These are phyloP conservation scores for Lasiodiplodia citricola DNA, from an alignment of 2,329 filamentous ascomycete species.

Conservation along the genomic window DNA sequence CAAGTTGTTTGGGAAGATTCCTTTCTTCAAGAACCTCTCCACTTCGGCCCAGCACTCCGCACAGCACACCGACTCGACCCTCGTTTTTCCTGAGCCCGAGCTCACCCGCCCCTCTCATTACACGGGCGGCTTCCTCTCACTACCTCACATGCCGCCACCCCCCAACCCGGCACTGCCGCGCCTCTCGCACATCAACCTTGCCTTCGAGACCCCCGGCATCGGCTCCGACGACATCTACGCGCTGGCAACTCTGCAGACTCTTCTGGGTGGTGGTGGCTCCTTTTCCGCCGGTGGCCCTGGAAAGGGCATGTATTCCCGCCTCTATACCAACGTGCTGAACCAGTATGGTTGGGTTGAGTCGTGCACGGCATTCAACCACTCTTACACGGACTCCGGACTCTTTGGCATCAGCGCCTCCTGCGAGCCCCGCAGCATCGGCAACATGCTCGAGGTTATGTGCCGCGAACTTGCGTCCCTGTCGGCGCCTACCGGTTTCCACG, in stretches of 20 bases:
- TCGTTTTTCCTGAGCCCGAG: conserved; percentile 54
- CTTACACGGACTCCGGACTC: conserved; percentile 92
- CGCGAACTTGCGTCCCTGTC: conserved; percentile 82
- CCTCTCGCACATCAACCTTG: conserved; percentile 92
- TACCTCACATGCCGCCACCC: conserved; percentile 80
- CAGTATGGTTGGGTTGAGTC: conserved; percentile 97
- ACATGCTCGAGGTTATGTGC: conserved; percentile 96
- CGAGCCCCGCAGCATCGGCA: conserved; percentile 73
- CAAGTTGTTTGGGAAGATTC: conserved; percentile 78
- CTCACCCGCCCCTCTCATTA: conserved; percentile 75
- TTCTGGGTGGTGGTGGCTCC: conserved; percentile 93
- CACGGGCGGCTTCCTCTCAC: conserved; percentile 89
- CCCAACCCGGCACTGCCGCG: conserved; percentile 77
- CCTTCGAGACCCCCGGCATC: conserved; percentile 93
- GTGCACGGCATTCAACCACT: conserved; percentile 95
- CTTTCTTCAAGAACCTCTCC: conserved; percentile 88
- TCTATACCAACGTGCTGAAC: conserved; percentile 98
- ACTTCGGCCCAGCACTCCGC: conserved; percentile 71
- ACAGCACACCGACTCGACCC: conserved; percentile 38
- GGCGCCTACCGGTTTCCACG: conserved; percentile 73
- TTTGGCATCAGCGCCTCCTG: conserved; percentile 94
- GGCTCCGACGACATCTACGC: conserved; percentile 93
- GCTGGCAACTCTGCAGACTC: conserved; percentile 90
- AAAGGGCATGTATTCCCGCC: conserved; percentile 98
- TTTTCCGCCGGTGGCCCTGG: conserved; percentile 96